Percentiles rank a stretch among this genome's conserved stretches.
These are phyloP conservation scores for Penicillium roqueforti DNA, from an alignment of 495 filamentous ascomycete genomes.

Conservation along the genomic window DNA sequence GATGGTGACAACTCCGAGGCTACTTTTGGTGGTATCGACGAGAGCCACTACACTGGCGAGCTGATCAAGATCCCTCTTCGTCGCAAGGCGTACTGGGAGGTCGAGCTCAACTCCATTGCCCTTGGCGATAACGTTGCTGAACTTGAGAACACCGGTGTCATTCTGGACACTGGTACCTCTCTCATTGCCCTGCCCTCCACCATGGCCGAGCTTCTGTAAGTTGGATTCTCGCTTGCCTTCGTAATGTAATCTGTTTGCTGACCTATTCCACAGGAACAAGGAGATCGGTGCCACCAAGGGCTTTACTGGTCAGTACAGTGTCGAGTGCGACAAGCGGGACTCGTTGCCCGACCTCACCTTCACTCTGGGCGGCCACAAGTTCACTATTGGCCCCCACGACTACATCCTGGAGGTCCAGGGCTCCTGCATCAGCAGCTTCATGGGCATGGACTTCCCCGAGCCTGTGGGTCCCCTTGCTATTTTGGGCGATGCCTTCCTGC, in stretches of 20 bases:
- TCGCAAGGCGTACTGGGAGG: constrained; percentile 99
- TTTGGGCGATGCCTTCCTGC: constrained; percentile 94
- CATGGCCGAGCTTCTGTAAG: constrained; percentile 86
- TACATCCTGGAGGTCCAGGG: constrained; percentile 96
- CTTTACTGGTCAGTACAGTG: constrained; percentile 88
- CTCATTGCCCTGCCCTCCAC: constrained; percentile 91
- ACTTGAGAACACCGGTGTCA: constrained; percentile 88
- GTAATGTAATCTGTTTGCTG: constrained; percentile 14
- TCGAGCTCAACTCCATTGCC: constrained; percentile 86
- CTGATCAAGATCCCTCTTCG: constrained; percentile 89
- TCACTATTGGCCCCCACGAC: constrained; percentile 82
- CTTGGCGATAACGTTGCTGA: constrained; percentile 81
- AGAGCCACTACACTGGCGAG: constrained; percentile 82
- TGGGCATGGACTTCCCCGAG: constrained; percentile 95
- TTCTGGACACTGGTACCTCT: constrained; percentile 98
- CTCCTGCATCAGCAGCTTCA: constrained; percentile 93
- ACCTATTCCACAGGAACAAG: constrained; percentile 60
- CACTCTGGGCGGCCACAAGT: constrained; percentile 81
- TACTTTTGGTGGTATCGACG: constrained; percentile 86
- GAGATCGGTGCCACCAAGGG: constrained; percentile 98
- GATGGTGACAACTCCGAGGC: constrained; percentile 78
- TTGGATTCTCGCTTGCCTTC: constrained; percentile 5
- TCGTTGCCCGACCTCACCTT: constrained; percentile 84
- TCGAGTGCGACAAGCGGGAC: constrained; percentile 83
- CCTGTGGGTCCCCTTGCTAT: constrained; percentile 92